Evolutionary conservation across 257 asterid genomes (phyloP).

Genomic region (Solanum sejunctum): DNA sequence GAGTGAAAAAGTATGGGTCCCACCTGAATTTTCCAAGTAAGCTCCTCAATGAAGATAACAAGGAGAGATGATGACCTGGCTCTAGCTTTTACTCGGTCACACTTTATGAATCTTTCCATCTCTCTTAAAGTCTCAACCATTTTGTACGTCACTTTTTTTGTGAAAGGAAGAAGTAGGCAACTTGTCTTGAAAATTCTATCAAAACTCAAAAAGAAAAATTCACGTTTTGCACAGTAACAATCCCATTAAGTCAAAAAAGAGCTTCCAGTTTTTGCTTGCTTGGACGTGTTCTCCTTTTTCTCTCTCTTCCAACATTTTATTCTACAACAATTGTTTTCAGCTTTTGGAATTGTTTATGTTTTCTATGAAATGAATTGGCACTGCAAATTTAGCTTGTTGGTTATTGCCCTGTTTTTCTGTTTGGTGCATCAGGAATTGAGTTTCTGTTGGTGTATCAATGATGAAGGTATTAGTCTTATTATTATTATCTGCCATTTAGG

Average conservation of each 20-base stretch:
- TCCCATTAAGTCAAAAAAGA: not conserved
- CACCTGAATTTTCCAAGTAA: slow-evolving; percentile 9
- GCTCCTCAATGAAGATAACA: not conserved
- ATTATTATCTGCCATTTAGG: not conserved
- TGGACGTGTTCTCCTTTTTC: not conserved
- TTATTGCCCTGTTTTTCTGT: slow-evolving; percentile 6
- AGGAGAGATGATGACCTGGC: not conserved
- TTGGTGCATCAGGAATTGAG: slow-evolving; percentile 10
- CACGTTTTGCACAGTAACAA: not conserved
- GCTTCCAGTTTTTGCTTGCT: not conserved
- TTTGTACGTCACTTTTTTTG: not conserved
- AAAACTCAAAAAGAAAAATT: not conserved
- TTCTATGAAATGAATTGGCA: slow-evolving; percentile 12
- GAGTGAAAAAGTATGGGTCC: not conserved
- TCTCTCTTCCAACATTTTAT: not conserved
- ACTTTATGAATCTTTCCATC: not conserved
- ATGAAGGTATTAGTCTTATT: slow-evolving; percentile 46
- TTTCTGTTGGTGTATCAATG: slow-evolving; percentile 25
- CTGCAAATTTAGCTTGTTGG: slow-evolving; percentile 8
- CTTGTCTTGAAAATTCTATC: not conserved
- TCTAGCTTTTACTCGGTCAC: not conserved
- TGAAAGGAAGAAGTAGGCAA: not conserved
- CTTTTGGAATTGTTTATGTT: slow-evolving; percentile 1
- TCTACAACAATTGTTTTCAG: slow-evolving; percentile 4
- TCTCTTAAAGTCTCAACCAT: not conserved